These are phyloP conservation scores for Rubroboletus pulcherrimus DNA, from an alignment of 768 basidiomycete genomes.

Conservation along the genomic window DNA sequence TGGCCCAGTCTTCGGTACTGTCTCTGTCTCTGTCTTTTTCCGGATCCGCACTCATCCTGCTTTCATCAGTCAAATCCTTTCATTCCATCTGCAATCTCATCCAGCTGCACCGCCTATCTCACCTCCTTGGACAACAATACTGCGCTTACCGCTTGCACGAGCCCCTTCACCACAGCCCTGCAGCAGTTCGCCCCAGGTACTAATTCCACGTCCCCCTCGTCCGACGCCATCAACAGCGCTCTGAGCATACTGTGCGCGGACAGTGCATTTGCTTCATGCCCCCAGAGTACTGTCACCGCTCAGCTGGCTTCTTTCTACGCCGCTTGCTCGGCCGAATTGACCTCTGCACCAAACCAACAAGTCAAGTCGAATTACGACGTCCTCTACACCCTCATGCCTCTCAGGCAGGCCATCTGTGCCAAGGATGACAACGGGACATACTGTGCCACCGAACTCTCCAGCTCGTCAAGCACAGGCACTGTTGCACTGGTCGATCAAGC, in stretches of 20 bases:
- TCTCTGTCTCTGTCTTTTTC: not conserved
- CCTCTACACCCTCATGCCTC: slow-evolving; percentile 66
- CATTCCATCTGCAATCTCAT: slow-evolving; percentile 67
- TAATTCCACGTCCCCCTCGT: slow-evolving; percentile 36
- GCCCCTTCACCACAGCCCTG: slow-evolving; percentile 57
- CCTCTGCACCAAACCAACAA: slow-evolving; percentile 38
- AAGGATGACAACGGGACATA: slow-evolving; percentile 68
- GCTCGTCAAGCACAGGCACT: slow-evolving; percentile 22
- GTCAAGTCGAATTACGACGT: slow-evolving; percentile 75
- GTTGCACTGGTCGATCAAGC: slow-evolving; percentile 9
- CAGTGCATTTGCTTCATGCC: slow-evolving; percentile 46
- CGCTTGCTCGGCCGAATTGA: slow-evolving; percentile 70
- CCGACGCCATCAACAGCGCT: slow-evolving; percentile 46
- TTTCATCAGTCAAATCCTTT: slow-evolving; percentile 40
- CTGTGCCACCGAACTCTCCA: slow-evolving; percentile 56
- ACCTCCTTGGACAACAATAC: slow-evolving; percentile 57
- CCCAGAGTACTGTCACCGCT: slow-evolving; percentile 52
- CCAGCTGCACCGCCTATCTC: slow-evolving; percentile 56
- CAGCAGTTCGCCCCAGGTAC: slow-evolving; percentile 46
- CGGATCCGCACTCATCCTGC: slow-evolving; percentile 4
- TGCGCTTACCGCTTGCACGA: slow-evolving; percentile 57
- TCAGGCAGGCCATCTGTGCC: slow-evolving; percentile 66
- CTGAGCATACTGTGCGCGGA: slow-evolving; percentile 55
- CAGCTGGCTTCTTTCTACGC: slow-evolving; percentile 67
- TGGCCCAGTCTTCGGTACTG: slow-evolving; percentile 49